Percentiles rank a stretch among this genome's conserved stretches.
These are phyloP conservation scores for Carex scoparia DNA, from an alignment of 176 grass and related monocot genomes.

Conservation along the genomic window DNA sequence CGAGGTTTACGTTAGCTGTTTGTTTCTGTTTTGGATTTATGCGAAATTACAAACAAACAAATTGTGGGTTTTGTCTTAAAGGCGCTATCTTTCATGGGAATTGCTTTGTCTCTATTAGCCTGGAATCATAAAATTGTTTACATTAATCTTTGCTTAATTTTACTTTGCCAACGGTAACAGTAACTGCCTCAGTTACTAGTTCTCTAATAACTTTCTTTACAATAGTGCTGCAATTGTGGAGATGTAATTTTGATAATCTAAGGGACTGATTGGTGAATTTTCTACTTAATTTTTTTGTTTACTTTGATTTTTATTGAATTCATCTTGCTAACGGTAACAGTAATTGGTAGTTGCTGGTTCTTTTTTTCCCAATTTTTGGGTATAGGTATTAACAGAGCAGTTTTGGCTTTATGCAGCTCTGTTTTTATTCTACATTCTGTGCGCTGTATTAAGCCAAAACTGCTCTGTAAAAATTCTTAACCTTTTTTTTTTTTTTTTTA, in stretches of 20 bases:
- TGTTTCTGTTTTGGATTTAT: not conserved
- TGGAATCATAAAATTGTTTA: too few species aligned
- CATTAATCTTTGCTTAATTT: not conserved
- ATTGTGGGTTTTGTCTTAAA: not conserved
- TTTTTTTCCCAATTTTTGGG: too few species aligned
- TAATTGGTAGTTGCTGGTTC: too few species aligned
- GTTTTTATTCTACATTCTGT: too few species aligned
- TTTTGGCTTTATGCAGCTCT: too few species aligned
- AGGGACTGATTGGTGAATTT: not conserved
- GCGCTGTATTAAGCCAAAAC: too few species aligned
- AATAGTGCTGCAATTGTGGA: too few species aligned
- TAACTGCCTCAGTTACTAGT: not conserved
- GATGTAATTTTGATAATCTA: constrained; percentile 1
- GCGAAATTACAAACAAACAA: not conserved
- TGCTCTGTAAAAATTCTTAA: too few species aligned
- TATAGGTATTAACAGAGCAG: too few species aligned
- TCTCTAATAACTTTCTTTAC: too few species aligned
- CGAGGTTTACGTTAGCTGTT: not conserved
- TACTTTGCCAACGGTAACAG: not conserved
- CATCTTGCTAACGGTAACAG: too few species aligned
- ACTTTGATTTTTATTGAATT: too few species aligned
- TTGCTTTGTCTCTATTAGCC: not conserved
- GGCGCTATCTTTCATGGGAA: constrained; percentile 12
- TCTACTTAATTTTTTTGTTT: not conserved
- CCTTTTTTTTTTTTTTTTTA: not conserved